Evolutionary conservation across 2,329 filamentous ascomycete genomes (phyloP).

Genomic region (Tolypocladium tropicale): DNA sequence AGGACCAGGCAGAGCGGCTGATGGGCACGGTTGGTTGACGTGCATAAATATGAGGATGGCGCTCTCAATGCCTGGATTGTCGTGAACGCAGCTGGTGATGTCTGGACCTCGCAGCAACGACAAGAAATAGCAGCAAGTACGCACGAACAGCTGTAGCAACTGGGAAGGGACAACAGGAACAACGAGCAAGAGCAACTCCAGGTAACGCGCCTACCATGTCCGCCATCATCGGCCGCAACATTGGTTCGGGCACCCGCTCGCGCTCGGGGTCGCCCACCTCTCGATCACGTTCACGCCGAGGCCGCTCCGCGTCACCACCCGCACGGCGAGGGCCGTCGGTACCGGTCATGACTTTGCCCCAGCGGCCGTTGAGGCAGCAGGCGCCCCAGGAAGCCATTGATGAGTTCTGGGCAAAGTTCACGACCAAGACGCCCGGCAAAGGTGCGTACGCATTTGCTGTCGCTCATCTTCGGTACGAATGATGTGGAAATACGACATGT

Average conservation of each 20-base stretch:
- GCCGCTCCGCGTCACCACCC: not conserved
- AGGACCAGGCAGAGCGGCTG: not conserved
- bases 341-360: not conserved
- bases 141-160: too few species aligned
- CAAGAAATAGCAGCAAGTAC: not conserved
- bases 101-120: not conserved
- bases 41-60: not conserved
- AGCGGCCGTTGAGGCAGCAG: constrained; percentile 32
- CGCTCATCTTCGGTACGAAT: not conserved
- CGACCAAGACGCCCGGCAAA: constrained; percentile 60
- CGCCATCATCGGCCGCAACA: constrained; percentile 1
- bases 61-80: not conserved
- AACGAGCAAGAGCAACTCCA: not conserved
- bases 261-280: not conserved
- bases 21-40: not conserved
- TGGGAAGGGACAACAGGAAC: too few species aligned
- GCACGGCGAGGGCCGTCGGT: not conserved
- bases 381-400: constrained; percentile 59
- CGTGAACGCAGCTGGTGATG: not conserved
- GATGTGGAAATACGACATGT: not conserved
- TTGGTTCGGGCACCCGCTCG: not conserved
- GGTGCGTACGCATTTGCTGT: constrained; percentile 24
- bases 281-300: not conserved
- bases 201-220: constrained; percentile 1
- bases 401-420: constrained; percentile 65